Conservation (phyloP, 164 flowering plant species). For the Vitis rupestris region DNA sequence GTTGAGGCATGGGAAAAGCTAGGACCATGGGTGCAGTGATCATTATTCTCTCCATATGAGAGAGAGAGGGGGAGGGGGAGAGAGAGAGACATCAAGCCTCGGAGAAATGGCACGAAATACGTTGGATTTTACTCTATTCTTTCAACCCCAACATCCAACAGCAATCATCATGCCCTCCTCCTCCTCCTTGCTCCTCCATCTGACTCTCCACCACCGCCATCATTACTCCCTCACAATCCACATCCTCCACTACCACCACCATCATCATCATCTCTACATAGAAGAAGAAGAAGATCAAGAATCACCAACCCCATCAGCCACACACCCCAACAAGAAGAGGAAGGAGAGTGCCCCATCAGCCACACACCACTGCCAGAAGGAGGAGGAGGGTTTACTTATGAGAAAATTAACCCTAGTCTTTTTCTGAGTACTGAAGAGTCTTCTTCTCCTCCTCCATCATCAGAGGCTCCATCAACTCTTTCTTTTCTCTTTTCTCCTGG, state of each 20-base stretch:
- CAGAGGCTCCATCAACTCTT: neutral
- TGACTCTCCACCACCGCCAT: constrained; percentile 27
- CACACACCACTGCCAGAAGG: constrained; percentile 1
- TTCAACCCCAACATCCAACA: constrained; percentile 35
- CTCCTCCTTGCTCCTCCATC: constrained; percentile 21
- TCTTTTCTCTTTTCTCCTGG: constrained; percentile 6
- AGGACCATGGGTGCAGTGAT: constrained; percentile 25
- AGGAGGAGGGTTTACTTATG: constrained; percentile 8
- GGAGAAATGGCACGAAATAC: constrained; percentile 20
- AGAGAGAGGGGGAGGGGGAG: constrained; percentile 24
- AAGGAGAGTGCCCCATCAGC: neutral
- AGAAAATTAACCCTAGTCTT: constrained; percentile 1
- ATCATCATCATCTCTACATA: neutral
- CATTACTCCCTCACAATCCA: constrained; percentile 33
- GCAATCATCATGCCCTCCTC: constrained; percentile 44
- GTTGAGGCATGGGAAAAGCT: constrained; percentile 16
- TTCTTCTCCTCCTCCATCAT: neutral
- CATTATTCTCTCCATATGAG: constrained; percentile 2
- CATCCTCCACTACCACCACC: constrained; percentile 14
- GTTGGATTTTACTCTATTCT: constrained; percentile 27
- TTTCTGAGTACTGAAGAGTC: constrained; percentile 8
- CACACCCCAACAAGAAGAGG: constrained; percentile 6
- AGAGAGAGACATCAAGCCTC: neutral
- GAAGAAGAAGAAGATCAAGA: constrained; percentile 7
- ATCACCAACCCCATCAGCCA: too few relatives aligned